phyloP scores from a whole-genome alignment of 257 asterid species.

The Solanum appendiculatum region DNA sequence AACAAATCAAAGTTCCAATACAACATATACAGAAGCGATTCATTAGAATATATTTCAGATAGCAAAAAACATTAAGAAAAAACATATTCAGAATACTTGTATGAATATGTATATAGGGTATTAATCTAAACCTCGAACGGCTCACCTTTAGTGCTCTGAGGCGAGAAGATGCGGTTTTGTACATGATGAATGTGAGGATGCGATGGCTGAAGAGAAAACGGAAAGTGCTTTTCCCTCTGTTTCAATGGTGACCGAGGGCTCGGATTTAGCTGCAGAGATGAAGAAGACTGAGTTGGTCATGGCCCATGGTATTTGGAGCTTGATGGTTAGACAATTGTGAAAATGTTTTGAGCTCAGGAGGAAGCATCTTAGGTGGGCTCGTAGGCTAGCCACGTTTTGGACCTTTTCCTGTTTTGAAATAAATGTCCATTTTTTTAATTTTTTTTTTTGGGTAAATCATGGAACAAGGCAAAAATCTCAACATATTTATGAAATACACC shows the following conservation, averaged over 20 bases:
- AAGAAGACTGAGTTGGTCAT: neutral
- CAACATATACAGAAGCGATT: neutral
- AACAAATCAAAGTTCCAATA: neutral
- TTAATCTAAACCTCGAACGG: neutral
- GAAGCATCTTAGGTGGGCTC: neutral
- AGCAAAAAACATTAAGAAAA: neutral
- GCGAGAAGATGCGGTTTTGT: conserved; percentile 41
- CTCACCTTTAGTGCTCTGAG: conserved; percentile 59
- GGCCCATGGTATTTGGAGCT: neutral
- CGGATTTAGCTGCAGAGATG: neutral
- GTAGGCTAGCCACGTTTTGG: neutral
- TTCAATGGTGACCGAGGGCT: neutral
- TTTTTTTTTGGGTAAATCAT: too few relatives aligned
- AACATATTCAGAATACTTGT: neutral
- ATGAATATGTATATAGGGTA: neutral
- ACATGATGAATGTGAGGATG: neutral
- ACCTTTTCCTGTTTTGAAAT: neutral
- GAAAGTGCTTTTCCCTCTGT: neutral
- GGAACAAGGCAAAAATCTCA: too few relatives aligned
- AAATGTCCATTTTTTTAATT: too few relatives aligned
- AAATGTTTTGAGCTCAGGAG: neutral
- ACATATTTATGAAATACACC: too few relatives aligned
- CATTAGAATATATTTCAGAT: neutral
- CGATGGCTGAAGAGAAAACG: neutral
- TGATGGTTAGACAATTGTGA: neutral